Evolutionary conservation across 2,329 filamentous ascomycete species (phyloP).

Genomic region (Curvularia hawaiiensis): DNA sequence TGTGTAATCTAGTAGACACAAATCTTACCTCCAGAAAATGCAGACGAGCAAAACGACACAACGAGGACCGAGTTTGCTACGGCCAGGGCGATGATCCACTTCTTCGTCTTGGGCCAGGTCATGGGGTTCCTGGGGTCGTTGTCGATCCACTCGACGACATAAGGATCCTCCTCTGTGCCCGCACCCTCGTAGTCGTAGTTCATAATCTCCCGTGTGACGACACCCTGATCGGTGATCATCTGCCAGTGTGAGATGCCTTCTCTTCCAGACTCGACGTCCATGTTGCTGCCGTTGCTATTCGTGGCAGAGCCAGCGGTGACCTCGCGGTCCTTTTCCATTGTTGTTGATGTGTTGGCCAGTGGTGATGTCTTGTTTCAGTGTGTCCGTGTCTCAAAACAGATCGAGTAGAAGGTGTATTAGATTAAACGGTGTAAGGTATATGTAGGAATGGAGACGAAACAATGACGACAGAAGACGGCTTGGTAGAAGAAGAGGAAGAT

Average conservation of each 20-base stretch:
- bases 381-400: background rate
- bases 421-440: background rate
- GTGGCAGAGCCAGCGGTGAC: slow-evolving; percentile 16
- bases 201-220: slow-evolving; percentile 44
- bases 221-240: slow-evolving; percentile 45
- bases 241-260: slow-evolving; percentile 44
- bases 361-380: background rate
- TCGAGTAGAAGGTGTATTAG: background rate
- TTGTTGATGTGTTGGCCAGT: slow-evolving; percentile 2
- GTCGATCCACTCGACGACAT: slow-evolving; percentile 54
- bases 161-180: slow-evolving; percentile 53
- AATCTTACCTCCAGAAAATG: slow-evolving; percentile 46
- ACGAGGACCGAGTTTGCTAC: slow-evolving; percentile 52
- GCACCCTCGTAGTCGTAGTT: slow-evolving; percentile 51
- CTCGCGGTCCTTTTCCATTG: slow-evolving; percentile 27
- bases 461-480: slow-evolving; percentile 5
- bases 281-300: slow-evolving; percentile 10
- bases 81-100: slow-evolving; percentile 49
- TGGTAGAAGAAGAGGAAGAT: background rate
- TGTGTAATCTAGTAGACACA: background rate
- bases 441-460: background rate
- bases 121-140: slow-evolving; percentile 55
- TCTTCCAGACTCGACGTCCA: slow-evolving; percentile 43
- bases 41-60: slow-evolving; percentile 52
- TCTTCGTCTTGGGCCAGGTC: slow-evolving; percentile 46